Percentiles rank a stretch among this genome's conserved stretches.
These are phyloP conservation scores for Leishmania lainsoni DNA, from an alignment of 208 protist species.

Conservation along the genomic window DNA sequence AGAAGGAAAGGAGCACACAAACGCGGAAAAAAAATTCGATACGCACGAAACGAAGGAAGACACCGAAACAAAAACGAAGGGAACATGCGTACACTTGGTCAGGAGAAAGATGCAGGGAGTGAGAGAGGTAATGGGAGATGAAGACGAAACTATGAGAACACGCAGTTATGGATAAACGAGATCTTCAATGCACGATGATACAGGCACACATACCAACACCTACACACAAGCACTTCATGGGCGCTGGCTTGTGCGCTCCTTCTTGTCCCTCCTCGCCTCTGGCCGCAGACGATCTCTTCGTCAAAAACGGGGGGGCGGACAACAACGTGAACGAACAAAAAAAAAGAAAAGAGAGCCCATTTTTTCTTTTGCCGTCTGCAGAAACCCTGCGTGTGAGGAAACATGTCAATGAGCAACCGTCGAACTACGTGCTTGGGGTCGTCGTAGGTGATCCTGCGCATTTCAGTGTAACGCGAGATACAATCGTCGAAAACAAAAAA, in stretches of 20 bases:
- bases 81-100: neutral
- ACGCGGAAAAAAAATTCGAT: neutral
- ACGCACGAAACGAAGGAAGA: neutral
- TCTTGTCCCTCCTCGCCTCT: neutral
- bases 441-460: neutral
- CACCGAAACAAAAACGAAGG: neutral
- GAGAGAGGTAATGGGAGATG: neutral
- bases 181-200: neutral
- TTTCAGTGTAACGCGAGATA: neutral
- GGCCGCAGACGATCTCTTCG: neutral
- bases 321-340: neutral
- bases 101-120: neutral
- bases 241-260: neutral
- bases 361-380: neutral
- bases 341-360: neutral
- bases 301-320: neutral
- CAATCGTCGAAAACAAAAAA: slow-evolving; percentile 4
- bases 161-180: neutral
- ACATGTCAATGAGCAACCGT: neutral
- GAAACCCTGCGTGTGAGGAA: neutral
- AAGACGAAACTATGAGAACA: neutral
- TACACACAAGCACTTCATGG: neutral
- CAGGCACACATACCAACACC: neutral
- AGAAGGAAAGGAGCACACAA: neutral
- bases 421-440: neutral